Percentiles rank a stretch among this genome's conserved stretches.
These are phyloP conservation scores for Naematelia encephala DNA, from an alignment of 768 basidiomycete genomes.

Conservation along the genomic window DNA sequence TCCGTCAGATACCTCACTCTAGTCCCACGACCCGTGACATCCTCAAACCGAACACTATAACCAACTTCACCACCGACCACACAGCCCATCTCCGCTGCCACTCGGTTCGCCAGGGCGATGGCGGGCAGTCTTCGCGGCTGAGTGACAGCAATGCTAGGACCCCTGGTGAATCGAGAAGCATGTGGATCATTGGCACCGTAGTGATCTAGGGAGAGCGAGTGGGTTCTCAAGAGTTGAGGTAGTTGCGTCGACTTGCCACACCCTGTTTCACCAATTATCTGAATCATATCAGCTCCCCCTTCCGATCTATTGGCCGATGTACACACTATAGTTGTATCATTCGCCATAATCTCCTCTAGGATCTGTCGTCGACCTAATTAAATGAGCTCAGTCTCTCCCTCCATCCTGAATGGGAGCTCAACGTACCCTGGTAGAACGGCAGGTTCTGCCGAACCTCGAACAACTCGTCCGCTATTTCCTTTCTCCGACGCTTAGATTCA, in stretches of 20 bases:
- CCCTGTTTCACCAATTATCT: constrained; percentile 50
- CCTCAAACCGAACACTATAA: constrained; percentile 49
- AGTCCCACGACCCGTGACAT: constrained; percentile 30
- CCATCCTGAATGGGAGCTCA: not conserved
- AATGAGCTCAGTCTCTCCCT: not conserved
- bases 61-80: constrained; percentile 44
- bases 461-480: constrained; percentile 30
- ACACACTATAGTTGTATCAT: constrained; percentile 48
- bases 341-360: constrained; percentile 38
- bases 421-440: constrained; percentile 47
- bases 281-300: not conserved
- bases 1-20: constrained; percentile 46
- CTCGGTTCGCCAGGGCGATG: constrained; percentile 43
- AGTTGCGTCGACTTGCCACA: constrained; percentile 51
- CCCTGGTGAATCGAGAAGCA: constrained; percentile 8
- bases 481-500: constrained; percentile 5
- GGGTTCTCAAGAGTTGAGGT: constrained; percentile 40
- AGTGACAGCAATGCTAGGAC: constrained; percentile 42
- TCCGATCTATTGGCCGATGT: not conserved
- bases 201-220: constrained; percentile 24
- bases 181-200: constrained; percentile 6
- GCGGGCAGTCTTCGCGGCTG: constrained; percentile 48
- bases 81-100: constrained; percentile 46
- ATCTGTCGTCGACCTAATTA: constrained; percentile 34
- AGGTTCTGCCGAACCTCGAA: constrained; percentile 31